Evolutionary conservation across 345 rosid genomes (phyloP).

Genomic region (Salix koriyanagi): DNA sequence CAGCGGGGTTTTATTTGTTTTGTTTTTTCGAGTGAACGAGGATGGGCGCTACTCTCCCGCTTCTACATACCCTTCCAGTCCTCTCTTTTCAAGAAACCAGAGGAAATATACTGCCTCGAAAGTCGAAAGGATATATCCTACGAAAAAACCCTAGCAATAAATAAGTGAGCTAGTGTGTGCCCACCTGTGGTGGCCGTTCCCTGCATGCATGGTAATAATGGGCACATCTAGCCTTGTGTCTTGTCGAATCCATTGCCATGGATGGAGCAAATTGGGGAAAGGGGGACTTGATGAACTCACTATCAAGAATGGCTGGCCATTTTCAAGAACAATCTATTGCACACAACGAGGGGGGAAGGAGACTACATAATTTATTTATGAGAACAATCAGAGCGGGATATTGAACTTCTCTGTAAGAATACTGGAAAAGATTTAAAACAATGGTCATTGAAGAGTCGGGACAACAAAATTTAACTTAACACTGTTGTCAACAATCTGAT

Average conservation of each 20-base stretch:
- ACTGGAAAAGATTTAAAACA: too few relatives aligned
- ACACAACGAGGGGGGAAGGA: too few relatives aligned
- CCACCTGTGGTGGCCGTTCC: not conserved
- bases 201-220: not conserved
- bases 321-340: not conserved
- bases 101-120: not conserved
- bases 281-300: not conserved
- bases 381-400: too few relatives aligned
- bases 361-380: too few relatives aligned
- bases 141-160: not conserved
- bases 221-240: conserved; percentile 2
- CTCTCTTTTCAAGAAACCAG: not conserved
- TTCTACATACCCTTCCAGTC: too few relatives aligned
- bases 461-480: too few relatives aligned
- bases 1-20: not conserved
- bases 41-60: too few relatives aligned
- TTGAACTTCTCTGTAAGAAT: too few relatives aligned
- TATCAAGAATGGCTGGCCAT: not conserved
- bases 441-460: too few relatives aligned
- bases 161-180: not conserved
- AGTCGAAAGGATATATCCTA: not conserved
- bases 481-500: too few relatives aligned
- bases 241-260: not conserved
- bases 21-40: not conserved
- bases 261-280: not conserved